A percentile compares a stretch with the other conserved stretches of the same genome.
phyloP scores from a whole-genome alignment of 2,329 filamentous ascomycete genomes.

The Paraconiothyrium brasiliense region DNA sequence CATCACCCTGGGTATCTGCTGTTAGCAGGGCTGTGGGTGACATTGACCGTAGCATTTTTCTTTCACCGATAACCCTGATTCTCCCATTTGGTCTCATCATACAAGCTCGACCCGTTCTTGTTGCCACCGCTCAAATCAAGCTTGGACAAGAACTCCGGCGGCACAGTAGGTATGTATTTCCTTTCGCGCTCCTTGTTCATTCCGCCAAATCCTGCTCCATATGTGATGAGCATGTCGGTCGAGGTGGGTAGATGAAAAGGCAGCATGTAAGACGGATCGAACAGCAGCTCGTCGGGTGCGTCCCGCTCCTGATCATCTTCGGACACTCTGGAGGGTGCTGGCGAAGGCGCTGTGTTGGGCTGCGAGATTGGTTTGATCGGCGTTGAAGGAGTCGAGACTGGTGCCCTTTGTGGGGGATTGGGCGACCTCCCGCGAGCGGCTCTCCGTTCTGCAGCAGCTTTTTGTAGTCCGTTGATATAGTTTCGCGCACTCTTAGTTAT shows the following conservation, averaged over 20 bases:
- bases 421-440: constrained; percentile 44
- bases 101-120: constrained; percentile 41
- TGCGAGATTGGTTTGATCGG: constrained; percentile 40
- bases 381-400: constrained; percentile 42
- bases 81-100: constrained; percentile 44
- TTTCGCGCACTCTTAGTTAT: constrained; percentile 88
- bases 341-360: constrained; percentile 38
- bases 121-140: constrained; percentile 68
- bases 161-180: constrained; percentile 95
- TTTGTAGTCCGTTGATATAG: constrained; percentile 82
- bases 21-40: constrained; percentile 8
- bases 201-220: constrained; percentile 93
- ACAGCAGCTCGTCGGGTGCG: constrained; percentile 76
- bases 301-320: constrained; percentile 71
- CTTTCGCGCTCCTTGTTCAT: constrained; percentile 89
- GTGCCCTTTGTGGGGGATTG: constrained; percentile 47
- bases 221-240: constrained; percentile 96
- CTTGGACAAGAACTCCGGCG: constrained; percentile 90
- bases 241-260: constrained; percentile 95
- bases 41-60: background rate
- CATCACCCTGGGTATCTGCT: constrained; percentile 10
- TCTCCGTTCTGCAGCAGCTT: constrained; percentile 68
- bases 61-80: constrained; percentile 47
- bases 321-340: constrained; percentile 44
- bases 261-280: constrained; percentile 91